A percentile compares a stretch with the other conserved stretches of the same genome.
Evolutionary conservation across 2,329 filamentous ascomycete genomes (phyloP).

Genomic region (Fusarium duplospermum): DNA sequence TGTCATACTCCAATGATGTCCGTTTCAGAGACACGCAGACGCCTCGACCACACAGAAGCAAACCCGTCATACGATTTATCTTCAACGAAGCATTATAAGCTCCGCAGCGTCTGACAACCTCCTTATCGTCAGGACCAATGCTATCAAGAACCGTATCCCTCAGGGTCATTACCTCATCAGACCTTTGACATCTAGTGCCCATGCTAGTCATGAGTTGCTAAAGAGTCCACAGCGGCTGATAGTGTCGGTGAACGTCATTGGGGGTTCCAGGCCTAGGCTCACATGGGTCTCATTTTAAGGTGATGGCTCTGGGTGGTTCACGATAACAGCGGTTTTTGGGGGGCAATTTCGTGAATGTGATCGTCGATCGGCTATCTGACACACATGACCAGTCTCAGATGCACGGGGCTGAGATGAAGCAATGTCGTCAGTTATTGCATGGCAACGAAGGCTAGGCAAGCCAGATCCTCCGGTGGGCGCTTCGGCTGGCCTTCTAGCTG

Average conservation of each 20-base stretch:
- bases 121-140: background rate
- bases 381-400: constrained; percentile 25
- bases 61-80: background rate
- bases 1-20: background rate
- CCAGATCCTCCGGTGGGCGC: background rate
- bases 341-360: constrained; percentile 26
- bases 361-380: constrained; percentile 44
- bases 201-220: constrained; percentile 25
- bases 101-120: background rate
- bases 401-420: constrained; percentile 20
- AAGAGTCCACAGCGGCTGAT: constrained; percentile 6
- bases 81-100: background rate
- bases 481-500: constrained; percentile 2
- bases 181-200: constrained; percentile 27
- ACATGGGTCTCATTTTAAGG: constrained; percentile 7
- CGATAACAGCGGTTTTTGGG: constrained; percentile 22
- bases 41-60: background rate
- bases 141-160: background rate
- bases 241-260: constrained; percentile 32
- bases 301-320: constrained; percentile 5
- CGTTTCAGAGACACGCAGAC: background rate
- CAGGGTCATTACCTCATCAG: background rate
- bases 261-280: constrained; percentile 7
- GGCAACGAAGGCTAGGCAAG: constrained; percentile 3
- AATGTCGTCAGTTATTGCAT: constrained; percentile 18